Evolutionary conservation across 2,329 filamentous ascomycete genomes (phyloP).

Genomic region (Dactylellina drechsleri): DNA sequence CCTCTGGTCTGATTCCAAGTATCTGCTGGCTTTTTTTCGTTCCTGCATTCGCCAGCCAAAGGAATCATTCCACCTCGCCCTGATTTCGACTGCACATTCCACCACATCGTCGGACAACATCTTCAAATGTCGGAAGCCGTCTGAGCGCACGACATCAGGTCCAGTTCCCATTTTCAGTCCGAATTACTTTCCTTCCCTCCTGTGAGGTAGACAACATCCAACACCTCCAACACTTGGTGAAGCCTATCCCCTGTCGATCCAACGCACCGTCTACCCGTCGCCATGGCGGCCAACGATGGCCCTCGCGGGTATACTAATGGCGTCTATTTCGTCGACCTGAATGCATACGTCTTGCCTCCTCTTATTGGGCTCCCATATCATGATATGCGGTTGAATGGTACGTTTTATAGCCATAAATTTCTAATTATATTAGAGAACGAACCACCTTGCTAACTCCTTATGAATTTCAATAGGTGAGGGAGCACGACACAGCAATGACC

Average conservation of each 20-base stretch:
- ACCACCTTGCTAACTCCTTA: slow-evolving; percentile 5
- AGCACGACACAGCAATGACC: slow-evolving; percentile 56
- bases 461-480: slow-evolving; percentile 55
- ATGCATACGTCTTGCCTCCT: slow-evolving; percentile 51
- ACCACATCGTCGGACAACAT: slow-evolving; percentile 10
- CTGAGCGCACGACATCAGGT: slow-evolving; percentile 14
- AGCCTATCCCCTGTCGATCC: slow-evolving; percentile 20
- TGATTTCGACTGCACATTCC: slow-evolving; percentile 10
- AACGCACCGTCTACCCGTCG: slow-evolving; percentile 25
- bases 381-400: slow-evolving; percentile 53
- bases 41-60: slow-evolving; percentile 31
- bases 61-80: slow-evolving; percentile 38
- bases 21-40: background rate
- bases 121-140: slow-evolving; percentile 33
- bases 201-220: background rate
- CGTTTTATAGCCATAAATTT: background rate
- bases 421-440: too few species aligned
- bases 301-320: slow-evolving; percentile 51
- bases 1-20: too few species aligned
- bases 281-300: slow-evolving; percentile 49
- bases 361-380: slow-evolving; percentile 50
- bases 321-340: slow-evolving; percentile 51
- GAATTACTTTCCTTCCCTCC: background rate
- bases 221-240: slow-evolving; percentile 8
- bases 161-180: slow-evolving; percentile 4